Evolutionary conservation across 768 basidiomycete genomes (phyloP), one percentile per base, ranked within the genome.

Genomic region (Fomitopsis serialis): DNA sequence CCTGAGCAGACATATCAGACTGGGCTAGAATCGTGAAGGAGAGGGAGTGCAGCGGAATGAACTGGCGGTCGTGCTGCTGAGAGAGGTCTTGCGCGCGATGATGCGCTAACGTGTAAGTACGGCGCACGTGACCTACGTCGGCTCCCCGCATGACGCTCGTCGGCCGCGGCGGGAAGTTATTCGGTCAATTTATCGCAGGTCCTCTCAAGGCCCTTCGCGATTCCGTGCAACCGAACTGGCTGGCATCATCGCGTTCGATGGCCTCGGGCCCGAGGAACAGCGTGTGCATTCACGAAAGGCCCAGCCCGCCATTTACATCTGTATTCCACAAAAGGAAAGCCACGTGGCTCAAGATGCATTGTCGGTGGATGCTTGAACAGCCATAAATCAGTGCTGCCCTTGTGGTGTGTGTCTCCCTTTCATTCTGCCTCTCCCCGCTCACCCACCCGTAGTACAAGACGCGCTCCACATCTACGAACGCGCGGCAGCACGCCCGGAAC

Each of bases 21-120:
- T 4, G 44, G 44, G n/a, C 13, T 5, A 24, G 22, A 45, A 21
- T 24, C 27, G 27, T 45, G 23, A 45, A 29, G 6, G 7, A 10
- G 10, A 24, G 44, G 23, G 19, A 44, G 7, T 11, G 3, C n/a
- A 49, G 11, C n/a, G 21, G 15, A 25, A 6, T 49, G 36, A 22
- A 12, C n/a, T 48, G 19, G 46, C 21, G 35, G 48, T 37, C 36
- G 48, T 37, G 13, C 34, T 21, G 21, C 17, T 15, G 23, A 11
- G 44, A 15, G 44, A n/a, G 21, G 6, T 32, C 29, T 11, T 11
- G 29, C 29, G 11, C 29, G 29, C n/a, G 11, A 45, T 45, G 13
- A 45, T 45, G 44, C 44, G 27, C 44, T 13, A 19, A 49, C 48
- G 48, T 49, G 48, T 25, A 49, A 25, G 48, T 10, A 10, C 48